phyloP scores from a whole-genome alignment of 2,329 filamentous ascomycete species.

The Coniella vitis region DNA sequence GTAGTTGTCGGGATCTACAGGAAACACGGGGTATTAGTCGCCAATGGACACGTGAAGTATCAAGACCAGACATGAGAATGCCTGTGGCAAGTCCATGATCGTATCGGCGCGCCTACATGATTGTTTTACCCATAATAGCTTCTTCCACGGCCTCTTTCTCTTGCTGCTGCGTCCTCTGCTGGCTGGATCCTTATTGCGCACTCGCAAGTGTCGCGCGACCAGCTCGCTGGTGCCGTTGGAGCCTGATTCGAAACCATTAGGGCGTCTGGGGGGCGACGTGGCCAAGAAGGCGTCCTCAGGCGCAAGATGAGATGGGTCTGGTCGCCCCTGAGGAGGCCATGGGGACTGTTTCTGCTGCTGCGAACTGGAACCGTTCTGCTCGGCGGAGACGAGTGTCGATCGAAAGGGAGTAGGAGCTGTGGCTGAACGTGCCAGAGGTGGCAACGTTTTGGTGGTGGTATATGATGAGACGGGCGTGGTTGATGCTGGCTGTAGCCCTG shows the following conservation, averaged over 20 bases:
- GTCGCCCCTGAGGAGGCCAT: constrained; percentile 25
- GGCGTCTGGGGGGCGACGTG: constrained; percentile 52
- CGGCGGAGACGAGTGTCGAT: not conserved
- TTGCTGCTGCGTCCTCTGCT: constrained; percentile 59
- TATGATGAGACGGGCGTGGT: not conserved
- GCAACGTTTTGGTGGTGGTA: constrained; percentile 15
- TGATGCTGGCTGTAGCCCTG: constrained; percentile 22
- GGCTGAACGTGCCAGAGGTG: constrained; percentile 32
- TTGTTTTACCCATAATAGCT: constrained; percentile 96
- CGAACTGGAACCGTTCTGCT: not conserved
- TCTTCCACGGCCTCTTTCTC: constrained; percentile 79
- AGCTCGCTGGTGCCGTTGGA: constrained; percentile 21
- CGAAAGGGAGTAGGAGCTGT: constrained; percentile 30
- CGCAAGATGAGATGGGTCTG: constrained; percentile 63
- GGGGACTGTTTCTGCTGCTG: constrained; percentile 1
- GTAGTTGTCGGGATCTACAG: constrained; percentile 89
- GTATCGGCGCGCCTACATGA: constrained; percentile 54
- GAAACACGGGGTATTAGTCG: not conserved
- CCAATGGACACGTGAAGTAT: not conserved
- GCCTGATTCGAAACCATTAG: constrained; percentile 31
- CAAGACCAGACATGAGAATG: constrained; percentile 4
- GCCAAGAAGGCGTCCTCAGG: constrained; percentile 77
- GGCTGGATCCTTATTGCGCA: constrained; percentile 41
- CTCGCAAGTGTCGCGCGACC: constrained; percentile 32
- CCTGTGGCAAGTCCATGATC: too few species aligned